Percentiles rank a stretch among this genome's conserved stretches.
Evolutionary conservation across 2,329 filamentous ascomycete species (phyloP).

Genomic region (Fusarium nodosum): DNA sequence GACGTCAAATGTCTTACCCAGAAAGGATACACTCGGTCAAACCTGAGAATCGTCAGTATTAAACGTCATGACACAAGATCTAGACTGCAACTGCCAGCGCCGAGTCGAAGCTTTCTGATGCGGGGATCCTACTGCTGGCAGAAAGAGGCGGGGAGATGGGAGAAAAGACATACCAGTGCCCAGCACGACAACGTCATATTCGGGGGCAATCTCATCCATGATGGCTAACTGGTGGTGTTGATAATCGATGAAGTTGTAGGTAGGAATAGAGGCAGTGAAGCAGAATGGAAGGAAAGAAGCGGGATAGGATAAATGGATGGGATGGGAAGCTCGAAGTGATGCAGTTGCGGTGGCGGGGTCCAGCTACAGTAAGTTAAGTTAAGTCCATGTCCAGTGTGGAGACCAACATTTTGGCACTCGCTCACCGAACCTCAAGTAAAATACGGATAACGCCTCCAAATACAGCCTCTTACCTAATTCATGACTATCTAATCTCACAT

Average conservation of each 20-base stretch:
- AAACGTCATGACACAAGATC: conserved; percentile 11
- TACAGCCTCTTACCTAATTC: conserved; percentile 38
- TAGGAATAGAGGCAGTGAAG: conserved; percentile 13
- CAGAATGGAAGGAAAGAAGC: conserved; percentile 33
- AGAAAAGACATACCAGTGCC: conserved; percentile 84
- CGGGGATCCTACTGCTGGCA: conserved; percentile 41
- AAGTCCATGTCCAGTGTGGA: conserved; percentile 42
- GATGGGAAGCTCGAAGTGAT: conserved; percentile 47
- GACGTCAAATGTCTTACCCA: conserved; percentile 71
- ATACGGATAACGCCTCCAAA: conserved; percentile 28
- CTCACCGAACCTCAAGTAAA: conserved; percentile 23
- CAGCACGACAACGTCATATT: conserved; percentile 99
- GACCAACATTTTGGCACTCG: conserved; percentile 28
- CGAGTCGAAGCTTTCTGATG: conserved; percentile 39
- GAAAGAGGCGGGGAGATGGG: conserved; percentile 28
- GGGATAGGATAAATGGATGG: conserved; percentile 40
- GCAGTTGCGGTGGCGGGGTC: conserved; percentile 48
- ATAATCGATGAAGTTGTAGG: conserved; percentile 16
- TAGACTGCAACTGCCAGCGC: conserved; percentile 7
- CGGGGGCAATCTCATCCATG: conserved; percentile 98
- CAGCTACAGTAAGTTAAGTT: conserved; percentile 48
- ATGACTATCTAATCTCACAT: conserved; percentile 31
- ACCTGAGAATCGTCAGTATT: conserved; percentile 66
- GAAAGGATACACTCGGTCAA: conserved; percentile 99
- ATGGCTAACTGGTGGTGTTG: conserved; percentile 35